Evolutionary conservation across 495 filamentous ascomycete species (phyloP).

Genomic region (Lepraria neglecta): DNA sequence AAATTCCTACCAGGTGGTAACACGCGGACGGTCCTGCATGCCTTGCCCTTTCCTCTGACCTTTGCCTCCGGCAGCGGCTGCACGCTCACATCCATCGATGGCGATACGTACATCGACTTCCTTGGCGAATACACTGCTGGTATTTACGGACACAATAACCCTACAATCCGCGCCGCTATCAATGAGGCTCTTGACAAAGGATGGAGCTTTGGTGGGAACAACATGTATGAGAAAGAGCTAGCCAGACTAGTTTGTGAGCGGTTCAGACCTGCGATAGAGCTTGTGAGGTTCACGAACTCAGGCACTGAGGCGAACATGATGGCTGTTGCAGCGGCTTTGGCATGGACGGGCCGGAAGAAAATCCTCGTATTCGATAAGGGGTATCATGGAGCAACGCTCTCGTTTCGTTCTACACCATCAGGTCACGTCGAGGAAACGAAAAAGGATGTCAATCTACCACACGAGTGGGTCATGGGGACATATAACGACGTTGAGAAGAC

Average conservation of each 20-base stretch:
- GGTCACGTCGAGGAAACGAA: not conserved
- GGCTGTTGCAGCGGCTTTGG: conserved; percentile 32
- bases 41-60: conserved; percentile 50
- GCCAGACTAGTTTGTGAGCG: conserved; percentile 27
- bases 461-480: conserved; percentile 43
- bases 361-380: conserved; percentile 32
- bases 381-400: conserved; percentile 31
- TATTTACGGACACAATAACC: conserved; percentile 43
- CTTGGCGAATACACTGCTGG: conserved; percentile 42
- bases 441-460: conserved; percentile 25
- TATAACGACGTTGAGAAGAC: conserved; percentile 43
- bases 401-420: conserved; percentile 13
- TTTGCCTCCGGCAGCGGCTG: conserved; percentile 38
- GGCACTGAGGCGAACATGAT: conserved; percentile 39
- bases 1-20: conserved; percentile 53
- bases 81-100: conserved; percentile 39
- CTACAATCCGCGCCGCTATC: conserved; percentile 34
- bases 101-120: conserved; percentile 41
- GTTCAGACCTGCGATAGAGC: conserved; percentile 32
- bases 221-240: conserved; percentile 32
- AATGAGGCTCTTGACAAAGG: conserved; percentile 25
- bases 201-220: conserved; percentile 33
- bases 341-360: conserved; percentile 31
- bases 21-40: conserved; percentile 52
- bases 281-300: conserved; percentile 37